phyloP scores from a whole-genome alignment of 805 yeast genomes.

The Lipomyces starkeyi region DNA sequence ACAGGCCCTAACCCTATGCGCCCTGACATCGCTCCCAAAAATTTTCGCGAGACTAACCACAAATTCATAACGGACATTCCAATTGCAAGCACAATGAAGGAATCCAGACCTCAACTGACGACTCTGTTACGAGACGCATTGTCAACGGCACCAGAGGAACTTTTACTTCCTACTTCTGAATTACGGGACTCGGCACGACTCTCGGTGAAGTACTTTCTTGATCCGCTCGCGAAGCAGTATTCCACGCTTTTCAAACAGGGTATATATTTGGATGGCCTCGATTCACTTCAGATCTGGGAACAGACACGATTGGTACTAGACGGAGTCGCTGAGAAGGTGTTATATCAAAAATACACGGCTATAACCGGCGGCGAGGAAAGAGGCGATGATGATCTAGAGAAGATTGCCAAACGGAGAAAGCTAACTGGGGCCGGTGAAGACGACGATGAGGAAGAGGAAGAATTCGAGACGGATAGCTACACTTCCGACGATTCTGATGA shows the following conservation, averaged over 20 bases:
- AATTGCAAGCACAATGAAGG: not conserved
- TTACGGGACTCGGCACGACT: constrained; percentile 39
- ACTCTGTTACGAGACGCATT: constrained; percentile 15
- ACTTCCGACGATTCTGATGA: constrained; percentile 23
- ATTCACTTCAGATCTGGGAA: constrained; percentile 91
- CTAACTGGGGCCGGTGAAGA: constrained; percentile 41
- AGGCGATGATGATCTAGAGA: constrained; percentile 38
- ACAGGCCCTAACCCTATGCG: constrained; percentile 8
- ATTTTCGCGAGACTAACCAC: not conserved
- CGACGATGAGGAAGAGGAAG: constrained; percentile 39
- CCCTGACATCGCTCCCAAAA: not conserved
- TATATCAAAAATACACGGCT: constrained; percentile 60
- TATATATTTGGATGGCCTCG: constrained; percentile 82
- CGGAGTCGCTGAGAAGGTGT: constrained; percentile 68
- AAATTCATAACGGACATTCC: not conserved
- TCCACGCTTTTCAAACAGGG: constrained; percentile 72
- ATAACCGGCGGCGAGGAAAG: constrained; percentile 43
- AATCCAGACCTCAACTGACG: not conserved
- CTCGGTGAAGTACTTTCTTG: constrained; percentile 56
- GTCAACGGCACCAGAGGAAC: constrained; percentile 21
- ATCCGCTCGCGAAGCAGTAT: constrained; percentile 58
- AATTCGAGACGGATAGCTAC: constrained; percentile 29
- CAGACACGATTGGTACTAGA: constrained; percentile 87
- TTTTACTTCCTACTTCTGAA: constrained; percentile 20
- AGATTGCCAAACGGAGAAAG: constrained; percentile 30